A percentile compares a stretch with the other conserved stretches of the same genome.
phyloP scores from a whole-genome alignment of 2,329 filamentous ascomycete species.

The Seiridium cupressi region DNA sequence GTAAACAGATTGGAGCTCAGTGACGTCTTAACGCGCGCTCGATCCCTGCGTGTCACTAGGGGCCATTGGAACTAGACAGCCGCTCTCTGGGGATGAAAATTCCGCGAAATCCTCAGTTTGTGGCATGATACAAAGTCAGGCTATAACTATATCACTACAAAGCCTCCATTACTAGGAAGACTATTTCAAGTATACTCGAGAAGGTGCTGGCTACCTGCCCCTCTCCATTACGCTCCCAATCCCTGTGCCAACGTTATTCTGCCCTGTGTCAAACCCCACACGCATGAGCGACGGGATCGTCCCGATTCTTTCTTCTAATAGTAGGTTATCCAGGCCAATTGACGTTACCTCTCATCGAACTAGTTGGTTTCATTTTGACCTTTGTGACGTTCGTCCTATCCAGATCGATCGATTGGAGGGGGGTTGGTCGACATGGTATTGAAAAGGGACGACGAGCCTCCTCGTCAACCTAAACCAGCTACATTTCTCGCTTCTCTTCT shows the following conservation, averaged over 20 bases:
- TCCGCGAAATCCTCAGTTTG: too few relatives aligned
- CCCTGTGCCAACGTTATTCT: neutral
- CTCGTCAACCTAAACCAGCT: too few relatives aligned
- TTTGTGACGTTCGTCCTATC: neutral
- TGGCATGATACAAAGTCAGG: too few relatives aligned
- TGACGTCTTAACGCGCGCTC: neutral
- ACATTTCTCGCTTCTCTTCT: neutral
- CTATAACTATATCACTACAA: too few relatives aligned
- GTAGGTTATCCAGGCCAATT: constrained; percentile 6
- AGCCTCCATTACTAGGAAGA: too few relatives aligned
- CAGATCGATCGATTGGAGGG: constrained; percentile 1
- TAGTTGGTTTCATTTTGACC: constrained; percentile 8
- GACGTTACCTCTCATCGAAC: constrained; percentile 8
- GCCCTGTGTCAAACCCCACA: neutral
- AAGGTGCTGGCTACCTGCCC: neutral
- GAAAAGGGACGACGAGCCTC: neutral
- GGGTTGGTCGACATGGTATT: neutral
- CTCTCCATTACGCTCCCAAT: neutral
- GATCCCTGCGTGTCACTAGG: too few relatives aligned
- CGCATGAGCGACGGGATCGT: neutral
- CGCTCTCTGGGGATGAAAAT: too few relatives aligned
- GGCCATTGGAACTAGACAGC: too few relatives aligned
- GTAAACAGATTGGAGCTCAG: constrained; percentile 4
- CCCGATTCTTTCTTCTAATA: constrained; percentile 6
- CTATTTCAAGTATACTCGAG: too few relatives aligned